phyloP scores from a whole-genome alignment of 345 rosid genomes.

The Firmiana major region DNA sequence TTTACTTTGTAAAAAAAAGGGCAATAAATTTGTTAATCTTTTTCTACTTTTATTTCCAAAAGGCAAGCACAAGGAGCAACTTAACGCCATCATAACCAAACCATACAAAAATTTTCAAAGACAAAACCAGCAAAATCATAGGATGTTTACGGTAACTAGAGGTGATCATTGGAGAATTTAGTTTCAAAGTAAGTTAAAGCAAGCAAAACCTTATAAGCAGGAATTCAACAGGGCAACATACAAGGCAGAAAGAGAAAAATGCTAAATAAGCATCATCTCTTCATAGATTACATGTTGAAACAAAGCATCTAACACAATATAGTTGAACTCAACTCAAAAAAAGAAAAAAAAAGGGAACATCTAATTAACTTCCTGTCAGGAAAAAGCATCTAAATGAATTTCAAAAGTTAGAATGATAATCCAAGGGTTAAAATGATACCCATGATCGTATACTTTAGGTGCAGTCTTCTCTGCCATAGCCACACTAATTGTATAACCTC shows the following conservation, averaged over 20 bases:
- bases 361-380: background rate
- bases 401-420: background rate
- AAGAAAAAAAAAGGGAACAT: background rate
- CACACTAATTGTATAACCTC: conserved; percentile 79
- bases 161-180: background rate
- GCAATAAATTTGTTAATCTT: background rate
- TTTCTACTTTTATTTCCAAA: background rate
- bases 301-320: background rate
- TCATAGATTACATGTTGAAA: background rate
- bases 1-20: background rate
- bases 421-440: conserved; percentile 34
- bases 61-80: background rate
- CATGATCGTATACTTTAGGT: conserved; percentile 58
- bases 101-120: background rate
- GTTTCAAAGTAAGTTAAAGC: background rate
- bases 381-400: background rate
- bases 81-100: background rate
- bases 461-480: conserved; percentile 95
- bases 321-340: background rate
- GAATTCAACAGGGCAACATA: background rate
- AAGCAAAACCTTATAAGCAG: background rate
- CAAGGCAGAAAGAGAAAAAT: background rate
- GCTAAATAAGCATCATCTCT: background rate
- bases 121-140: background rate
- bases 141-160: background rate